Percentiles rank a stretch among this genome's conserved stretches.
These are phyloP conservation scores for Irpex lacteus DNA, from an alignment of 1,284 basidiomycete species.

Conservation along the genomic window DNA sequence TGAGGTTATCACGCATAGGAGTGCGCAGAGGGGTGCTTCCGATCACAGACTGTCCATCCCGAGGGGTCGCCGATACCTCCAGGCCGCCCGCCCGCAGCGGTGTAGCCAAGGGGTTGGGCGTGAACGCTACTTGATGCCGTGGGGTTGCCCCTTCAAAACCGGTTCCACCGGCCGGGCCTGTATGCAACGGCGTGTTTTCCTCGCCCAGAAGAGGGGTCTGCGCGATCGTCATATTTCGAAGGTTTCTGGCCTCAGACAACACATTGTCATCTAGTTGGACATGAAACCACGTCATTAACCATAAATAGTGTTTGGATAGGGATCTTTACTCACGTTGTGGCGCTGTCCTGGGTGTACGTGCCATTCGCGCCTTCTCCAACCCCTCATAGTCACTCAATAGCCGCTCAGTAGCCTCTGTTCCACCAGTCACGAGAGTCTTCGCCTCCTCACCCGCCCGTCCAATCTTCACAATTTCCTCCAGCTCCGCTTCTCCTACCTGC, in stretches of 20 bases:
- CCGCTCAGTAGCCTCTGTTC: conserved; percentile 81
- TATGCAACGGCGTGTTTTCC: conserved; percentile 91
- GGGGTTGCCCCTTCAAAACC: conserved; percentile 93
- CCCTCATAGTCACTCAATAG: conserved; percentile 92
- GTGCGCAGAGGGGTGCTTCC: conserved; percentile 84
- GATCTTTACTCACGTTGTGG: conserved; percentile 74
- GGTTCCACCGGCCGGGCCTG: conserved; percentile 69
- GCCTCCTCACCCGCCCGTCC: conserved; percentile 91
- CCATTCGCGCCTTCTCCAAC: conserved; percentile 84
- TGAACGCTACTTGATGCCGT: conserved; percentile 83
- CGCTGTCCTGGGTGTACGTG: conserved; percentile 89
- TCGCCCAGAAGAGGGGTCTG: conserved; percentile 97
- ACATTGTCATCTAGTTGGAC: conserved; percentile 78
- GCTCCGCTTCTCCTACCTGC: conserved; percentile 93
- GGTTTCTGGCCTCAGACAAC: conserved; percentile 91
- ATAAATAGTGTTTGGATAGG: not conserved
- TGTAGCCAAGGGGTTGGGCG: conserved; percentile 94
- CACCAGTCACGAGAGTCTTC: conserved; percentile 75
- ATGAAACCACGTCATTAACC: not conserved
- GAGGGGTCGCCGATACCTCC: conserved; percentile 65
- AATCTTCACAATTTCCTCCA: conserved; percentile 99
- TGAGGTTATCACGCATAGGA: conserved; percentile 87
- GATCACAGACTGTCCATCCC: conserved; percentile 36
- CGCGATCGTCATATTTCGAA: conserved; percentile 87
- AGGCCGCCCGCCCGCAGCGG: conserved; percentile 53